Evolutionary conservation across 768 basidiomycete species (phyloP).

Genomic region (Tricholoma sp.): DNA sequence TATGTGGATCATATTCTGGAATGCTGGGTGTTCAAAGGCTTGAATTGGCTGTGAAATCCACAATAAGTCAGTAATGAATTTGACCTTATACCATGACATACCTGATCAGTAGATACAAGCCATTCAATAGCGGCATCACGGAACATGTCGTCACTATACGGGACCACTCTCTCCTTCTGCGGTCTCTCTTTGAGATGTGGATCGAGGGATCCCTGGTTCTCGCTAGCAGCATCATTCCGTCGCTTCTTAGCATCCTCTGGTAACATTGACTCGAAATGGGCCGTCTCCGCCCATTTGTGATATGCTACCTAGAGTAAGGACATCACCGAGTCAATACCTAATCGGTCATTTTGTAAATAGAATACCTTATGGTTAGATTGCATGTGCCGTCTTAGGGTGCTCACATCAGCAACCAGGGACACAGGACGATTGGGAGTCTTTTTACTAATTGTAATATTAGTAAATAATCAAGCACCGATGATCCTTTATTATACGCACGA

Average conservation of each 20-base stretch:
- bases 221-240: conserved; percentile 3
- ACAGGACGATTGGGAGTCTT: neutral
- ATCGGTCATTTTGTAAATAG: no score
- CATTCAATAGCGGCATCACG: neutral
- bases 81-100: neutral
- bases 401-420: neutral
- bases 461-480: neutral
- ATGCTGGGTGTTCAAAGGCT: conserved; percentile 21
- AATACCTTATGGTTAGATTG: neutral
- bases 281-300: conserved; percentile 15
- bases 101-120: neutral
- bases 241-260: conserved; percentile 14
- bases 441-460: neutral
- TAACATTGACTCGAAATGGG: conserved; percentile 24
- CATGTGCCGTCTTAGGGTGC: neutral
- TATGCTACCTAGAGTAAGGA: conserved; percentile 12
- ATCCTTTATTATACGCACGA: neutral
- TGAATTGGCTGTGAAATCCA: neutral
- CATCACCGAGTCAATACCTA: neutral
- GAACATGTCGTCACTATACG: neutral
- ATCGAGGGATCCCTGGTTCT: conserved; percentile 12
- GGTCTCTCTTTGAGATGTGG: conserved; percentile 14
- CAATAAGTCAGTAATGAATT: neutral
- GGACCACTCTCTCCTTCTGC: conserved; percentile 3
- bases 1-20: conserved; percentile 15